Base-by-base conservation (phyloP, 352 stramenopile species). In the Globisporangium viniferum region DNA sequence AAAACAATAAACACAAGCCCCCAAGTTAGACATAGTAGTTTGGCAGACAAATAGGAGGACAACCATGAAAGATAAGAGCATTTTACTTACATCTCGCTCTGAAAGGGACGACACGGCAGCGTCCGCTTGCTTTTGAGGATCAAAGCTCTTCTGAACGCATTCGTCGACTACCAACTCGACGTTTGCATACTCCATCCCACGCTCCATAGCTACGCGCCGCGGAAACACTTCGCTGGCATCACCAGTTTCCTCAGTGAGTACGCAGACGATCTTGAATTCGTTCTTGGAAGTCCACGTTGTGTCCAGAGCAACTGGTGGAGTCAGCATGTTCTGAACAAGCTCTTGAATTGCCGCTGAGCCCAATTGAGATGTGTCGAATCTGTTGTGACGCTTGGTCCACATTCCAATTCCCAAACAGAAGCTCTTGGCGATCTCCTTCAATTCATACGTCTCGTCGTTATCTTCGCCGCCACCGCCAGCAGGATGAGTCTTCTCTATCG, bases 111-210 rank as follows among this genome's bases (percentile, higher is more conserved):
- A 68, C 3, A 74, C 44, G 3, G 71, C 66, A 36, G 74, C 58
- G 9, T 87, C 76, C 12, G 73, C 63, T 46, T 88, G 62, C 58
- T 91, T 89, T 27, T 74, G 71, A 24, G 73, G 72, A 20, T 90
- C 83, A 33, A 88, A 81, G 44, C 70, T 80, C 62, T 74, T 68
- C 51, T 81, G 82, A 3, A 91, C 62, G 33, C 80, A 84, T 35
- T 90, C 82, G 2, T 91, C 77, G 4, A 86, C 29, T 4, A 91
- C 74, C 14, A 70, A 27, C 8, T 91, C 83, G 5, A 89, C 33
- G 20, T 69, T 73, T 14, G 77, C 9, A 33, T 72, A 77, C 18
- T 71, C 46, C 33, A 91, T 51, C 10, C 72, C 49, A 15, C 84
- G 77, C 20, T 91, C 80, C 0, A 31, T 14, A 10, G 79, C 73